Base-by-base conservation (phyloP, 2,329 filamentous ascomycete species). In the Phaeoacremonium minimum region DNA sequence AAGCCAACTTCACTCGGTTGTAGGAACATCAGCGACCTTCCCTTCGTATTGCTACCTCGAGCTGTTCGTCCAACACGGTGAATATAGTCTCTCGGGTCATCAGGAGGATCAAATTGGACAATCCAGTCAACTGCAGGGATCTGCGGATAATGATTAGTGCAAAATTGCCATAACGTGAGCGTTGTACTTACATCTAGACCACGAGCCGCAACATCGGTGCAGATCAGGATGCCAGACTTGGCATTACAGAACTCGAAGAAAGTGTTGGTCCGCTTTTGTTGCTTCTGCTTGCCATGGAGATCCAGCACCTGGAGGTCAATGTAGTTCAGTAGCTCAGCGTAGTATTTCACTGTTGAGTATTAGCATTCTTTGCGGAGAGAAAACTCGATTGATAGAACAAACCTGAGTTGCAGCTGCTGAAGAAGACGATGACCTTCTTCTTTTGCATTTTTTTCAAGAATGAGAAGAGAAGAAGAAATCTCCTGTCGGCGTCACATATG, bases 361-460 rank as follows among this genome's bases (percentile, higher is more conserved):
- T n/a, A n/a, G n/a, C n/a, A n/a, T n/a, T n/a, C n/a, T n/a, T n/a
- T n/a, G n/a, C n/a, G n/a, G n/a, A n/a, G n/a, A n/a, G n/a, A n/a
- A n/a, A n/a, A n/a, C n/a, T n/a, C n/a, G n/a, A n/a, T n/a, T n/a
- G n/a, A n/a, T n/a, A n/a, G n/a, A n/a, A n/a, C n/a, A n/a, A n/a
- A n/a, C n/a, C n/a, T 49, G 85, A 93, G 54, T 87, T 87, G 61
- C 88, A 95, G 53, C 82, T 88, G 49, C 82, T 88, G 66, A 96
- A 89, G 71, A 97, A 97, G 42, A 97, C 90, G 57, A 97, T 95
- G 45, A 95, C 85, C 75, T 97, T 97, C 64, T 96, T 96, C 73
- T 90, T 91, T 37, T 85, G 72, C 65, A 95, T 88, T 49, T 85
- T 81, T 67, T 94, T 93, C 32, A 98, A 71, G 69, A 98, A 96